phyloP scores from a whole-genome alignment of 176 grass and related monocot genomes.

The Oryza punctata region DNA sequence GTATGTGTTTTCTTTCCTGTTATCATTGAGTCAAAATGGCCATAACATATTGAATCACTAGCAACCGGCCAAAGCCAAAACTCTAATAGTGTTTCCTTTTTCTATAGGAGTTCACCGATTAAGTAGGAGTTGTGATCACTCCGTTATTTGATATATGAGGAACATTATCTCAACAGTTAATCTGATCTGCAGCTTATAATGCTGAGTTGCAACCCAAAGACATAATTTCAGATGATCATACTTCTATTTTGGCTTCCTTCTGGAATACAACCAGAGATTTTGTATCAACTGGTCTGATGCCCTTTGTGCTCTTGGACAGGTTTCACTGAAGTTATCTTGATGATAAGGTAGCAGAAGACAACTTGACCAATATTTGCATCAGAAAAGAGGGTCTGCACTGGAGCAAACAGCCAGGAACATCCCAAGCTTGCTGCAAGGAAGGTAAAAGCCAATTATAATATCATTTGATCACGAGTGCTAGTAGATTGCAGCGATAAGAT shows the following conservation, averaged over 20 bases:
- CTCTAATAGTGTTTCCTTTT: not conserved
- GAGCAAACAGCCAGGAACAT: conserved; percentile 71
- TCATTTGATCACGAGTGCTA: not conserved
- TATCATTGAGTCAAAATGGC: not conserved
- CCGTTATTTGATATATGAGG: conserved; percentile 41
- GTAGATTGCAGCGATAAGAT: not conserved
- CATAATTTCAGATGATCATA: conserved; percentile 30
- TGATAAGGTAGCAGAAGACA: conserved; percentile 81
- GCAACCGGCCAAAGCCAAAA: not conserved
- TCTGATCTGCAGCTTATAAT: conserved; percentile 54
- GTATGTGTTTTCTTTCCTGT: not conserved
- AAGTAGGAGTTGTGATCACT: not conserved
- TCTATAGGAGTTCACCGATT: not conserved
- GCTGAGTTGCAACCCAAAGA: conserved; percentile 86
- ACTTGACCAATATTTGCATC: conserved; percentile 79
- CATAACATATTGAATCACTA: not conserved
- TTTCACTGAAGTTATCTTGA: conserved; percentile 84
- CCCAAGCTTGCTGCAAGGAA: conserved; percentile 58
- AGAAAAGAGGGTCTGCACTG: conserved; percentile 81
- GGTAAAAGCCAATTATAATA: conserved; percentile 26
- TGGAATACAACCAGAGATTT: not conserved
- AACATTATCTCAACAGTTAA: conserved; percentile 79
- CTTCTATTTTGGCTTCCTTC: not conserved
- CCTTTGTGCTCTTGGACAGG: conserved; percentile 37
- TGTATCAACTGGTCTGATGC: not conserved